A percentile compares a stretch with the other conserved stretches of the same genome.
phyloP scores from a whole-genome alignment of 768 basidiomycete genomes.

The Tulasnella sp. region DNA sequence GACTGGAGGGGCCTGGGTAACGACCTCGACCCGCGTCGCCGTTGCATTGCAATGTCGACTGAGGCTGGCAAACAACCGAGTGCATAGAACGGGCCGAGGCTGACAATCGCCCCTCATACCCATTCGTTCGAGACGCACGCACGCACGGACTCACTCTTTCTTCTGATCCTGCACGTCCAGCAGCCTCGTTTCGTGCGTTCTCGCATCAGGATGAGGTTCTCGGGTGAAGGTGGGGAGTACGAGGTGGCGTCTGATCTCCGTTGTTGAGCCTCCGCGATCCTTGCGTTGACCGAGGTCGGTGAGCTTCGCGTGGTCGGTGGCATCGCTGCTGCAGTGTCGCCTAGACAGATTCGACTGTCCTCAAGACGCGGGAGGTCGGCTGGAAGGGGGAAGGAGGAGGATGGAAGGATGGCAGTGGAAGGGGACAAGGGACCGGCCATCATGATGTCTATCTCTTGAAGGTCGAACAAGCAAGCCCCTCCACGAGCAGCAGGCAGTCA shows the following conservation, averaged over 20 bases:
- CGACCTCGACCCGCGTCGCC: background rate
- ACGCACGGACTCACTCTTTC: conserved; percentile 13
- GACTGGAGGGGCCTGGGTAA: background rate
- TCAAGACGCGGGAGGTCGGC: background rate
- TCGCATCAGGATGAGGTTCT: background rate
- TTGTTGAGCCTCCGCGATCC: background rate
- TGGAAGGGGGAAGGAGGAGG: background rate
- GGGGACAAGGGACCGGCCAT: background rate
- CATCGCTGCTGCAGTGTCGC: background rate
- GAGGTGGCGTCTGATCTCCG: background rate
- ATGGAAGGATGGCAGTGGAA: background rate
- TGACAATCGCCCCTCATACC: too few species aligned
- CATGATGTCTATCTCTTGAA: background rate
- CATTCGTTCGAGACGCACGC: too few species aligned
- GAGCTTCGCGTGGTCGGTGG: background rate
- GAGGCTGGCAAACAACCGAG: background rate
- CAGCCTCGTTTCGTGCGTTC: conserved; percentile 11
- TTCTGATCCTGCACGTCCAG: conserved; percentile 10
- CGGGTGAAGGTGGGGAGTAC: background rate
- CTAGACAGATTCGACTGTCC: background rate
- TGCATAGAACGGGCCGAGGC: background rate
- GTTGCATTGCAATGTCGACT: background rate
- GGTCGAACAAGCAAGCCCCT: background rate
- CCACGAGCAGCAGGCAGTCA: background rate
- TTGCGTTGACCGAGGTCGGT: background rate